These are phyloP conservation scores for Alopecurus myosuroides DNA, from an alignment of 176 grass and related monocot genomes.

Conservation along the genomic window DNA sequence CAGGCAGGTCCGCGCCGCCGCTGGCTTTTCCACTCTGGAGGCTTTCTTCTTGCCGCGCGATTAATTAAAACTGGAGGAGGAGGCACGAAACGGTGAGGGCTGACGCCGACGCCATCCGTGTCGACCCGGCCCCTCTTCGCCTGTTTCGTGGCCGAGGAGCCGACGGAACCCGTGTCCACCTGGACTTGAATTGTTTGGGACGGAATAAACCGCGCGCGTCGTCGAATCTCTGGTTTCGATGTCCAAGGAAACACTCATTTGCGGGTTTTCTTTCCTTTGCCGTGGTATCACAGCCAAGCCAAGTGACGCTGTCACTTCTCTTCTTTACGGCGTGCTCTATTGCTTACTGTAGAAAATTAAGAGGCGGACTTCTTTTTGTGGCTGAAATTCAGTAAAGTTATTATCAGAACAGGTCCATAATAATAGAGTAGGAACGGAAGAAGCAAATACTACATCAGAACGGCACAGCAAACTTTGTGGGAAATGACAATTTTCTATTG, in stretches of 20 bases:
- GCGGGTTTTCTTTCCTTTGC: not conserved
- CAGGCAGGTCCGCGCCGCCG: not conserved
- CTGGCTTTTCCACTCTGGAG: not conserved
- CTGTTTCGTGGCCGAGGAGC: slow-evolving; percentile 31
- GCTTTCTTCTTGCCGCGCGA: not conserved
- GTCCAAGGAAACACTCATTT: not conserved
- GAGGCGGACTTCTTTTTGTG: not conserved
- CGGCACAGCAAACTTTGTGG: not conserved
- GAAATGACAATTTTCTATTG: slow-evolving; percentile 25
- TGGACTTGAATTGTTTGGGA: not conserved
- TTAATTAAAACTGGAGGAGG: not conserved
- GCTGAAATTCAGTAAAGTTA: too few species aligned
- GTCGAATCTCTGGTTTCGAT: not conserved
- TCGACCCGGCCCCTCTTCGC: not conserved
- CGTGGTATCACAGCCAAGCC: slow-evolving; percentile 2
- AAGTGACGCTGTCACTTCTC: too few species aligned
- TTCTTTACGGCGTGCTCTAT: not conserved
- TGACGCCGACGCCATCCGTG: slow-evolving; percentile 5
- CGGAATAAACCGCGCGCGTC: slow-evolving; percentile 23
- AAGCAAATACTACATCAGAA: not conserved
- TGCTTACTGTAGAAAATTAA: not conserved
- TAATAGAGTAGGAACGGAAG: not conserved
- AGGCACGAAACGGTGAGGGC: not conserved
- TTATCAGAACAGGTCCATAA: not conserved
- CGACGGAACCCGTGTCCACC: not conserved